These are phyloP conservation scores for Termitomyces sp. DNA, from an alignment of 768 basidiomycete species.

Conservation along the genomic window DNA sequence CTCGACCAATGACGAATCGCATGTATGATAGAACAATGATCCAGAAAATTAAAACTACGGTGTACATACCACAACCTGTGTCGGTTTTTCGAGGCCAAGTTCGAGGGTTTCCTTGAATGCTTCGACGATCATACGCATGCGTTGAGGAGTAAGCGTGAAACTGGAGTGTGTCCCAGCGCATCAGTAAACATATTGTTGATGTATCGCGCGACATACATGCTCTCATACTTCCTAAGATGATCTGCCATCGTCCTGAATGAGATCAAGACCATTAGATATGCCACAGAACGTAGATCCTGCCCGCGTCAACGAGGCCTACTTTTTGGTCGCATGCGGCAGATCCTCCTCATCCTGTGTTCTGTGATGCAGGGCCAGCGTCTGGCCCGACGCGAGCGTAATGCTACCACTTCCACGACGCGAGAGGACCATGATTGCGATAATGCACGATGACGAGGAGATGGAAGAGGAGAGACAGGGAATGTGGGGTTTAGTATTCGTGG, in stretches of 20 bases:
- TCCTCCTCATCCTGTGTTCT: slow-evolving; percentile 84
- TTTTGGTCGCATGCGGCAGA: slow-evolving; percentile 93
- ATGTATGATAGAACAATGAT: slow-evolving; percentile 3
- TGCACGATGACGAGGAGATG: slow-evolving; percentile 5
- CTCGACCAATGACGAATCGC: not conserved
- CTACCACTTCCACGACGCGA: slow-evolving; percentile 81
- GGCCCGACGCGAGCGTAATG: slow-evolving; percentile 67
- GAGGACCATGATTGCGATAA: slow-evolving; percentile 44
- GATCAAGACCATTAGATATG: slow-evolving; percentile 13
- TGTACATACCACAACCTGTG: slow-evolving; percentile 81
- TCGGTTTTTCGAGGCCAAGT: slow-evolving; percentile 74
- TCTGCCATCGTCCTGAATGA: slow-evolving; percentile 82
- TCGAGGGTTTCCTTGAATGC: slow-evolving; percentile 93
- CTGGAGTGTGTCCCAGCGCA: slow-evolving; percentile 30
- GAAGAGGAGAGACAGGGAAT: slow-evolving; percentile 6
- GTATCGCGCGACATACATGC: slow-evolving; percentile 51
- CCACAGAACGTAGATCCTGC: slow-evolving; percentile 2
- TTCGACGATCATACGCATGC: slow-evolving; percentile 97
- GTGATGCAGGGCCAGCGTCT: slow-evolving; percentile 83
- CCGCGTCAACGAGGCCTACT: slow-evolving; percentile 41
- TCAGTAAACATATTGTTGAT: slow-evolving; percentile 6
- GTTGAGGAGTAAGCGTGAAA: slow-evolving; percentile 83
- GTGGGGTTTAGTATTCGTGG: slow-evolving; percentile 15
- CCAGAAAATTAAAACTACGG: not conserved
- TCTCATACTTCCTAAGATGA: slow-evolving; percentile 89